Evolutionary conservation across 129 eudicot genomes (phyloP).

Genomic region (Tagetes patula): DNA sequence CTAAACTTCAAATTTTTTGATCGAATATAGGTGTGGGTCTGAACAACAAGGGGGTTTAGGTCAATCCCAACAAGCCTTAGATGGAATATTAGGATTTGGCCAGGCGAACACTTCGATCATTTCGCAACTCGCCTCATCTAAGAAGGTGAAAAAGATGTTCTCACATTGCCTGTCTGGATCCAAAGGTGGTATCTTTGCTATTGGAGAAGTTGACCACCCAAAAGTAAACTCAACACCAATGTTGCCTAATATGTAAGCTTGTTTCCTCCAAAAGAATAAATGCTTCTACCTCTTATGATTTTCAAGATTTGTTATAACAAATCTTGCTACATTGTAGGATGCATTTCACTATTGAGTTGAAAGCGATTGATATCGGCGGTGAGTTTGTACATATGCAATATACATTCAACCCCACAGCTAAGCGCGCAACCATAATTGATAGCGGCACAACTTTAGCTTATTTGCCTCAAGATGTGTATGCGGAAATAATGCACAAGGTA

Average conservation of each 20-base stretch:
- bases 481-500: constrained; percentile 53
- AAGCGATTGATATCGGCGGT: constrained; percentile 71
- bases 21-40: constrained; percentile 74
- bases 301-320: not conserved
- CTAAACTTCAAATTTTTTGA: constrained; percentile 3
- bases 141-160: constrained; percentile 65
- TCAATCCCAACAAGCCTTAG: constrained; percentile 65
- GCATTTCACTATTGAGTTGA: constrained; percentile 70
- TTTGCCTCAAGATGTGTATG: constrained; percentile 66
- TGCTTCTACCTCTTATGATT: not conserved
- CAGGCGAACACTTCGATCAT: constrained; percentile 73
- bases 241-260: constrained; percentile 51
- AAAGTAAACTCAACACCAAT: constrained; percentile 67
- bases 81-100: constrained; percentile 91
- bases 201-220: constrained; percentile 85
- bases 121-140: constrained; percentile 74
- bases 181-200: constrained; percentile 85
- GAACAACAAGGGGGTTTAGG: constrained; percentile 73
- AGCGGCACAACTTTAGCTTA: constrained; percentile 96
- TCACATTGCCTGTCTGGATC: constrained; percentile 81
- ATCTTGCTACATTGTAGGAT: constrained; percentile 51
- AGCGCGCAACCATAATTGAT: constrained; percentile 69
- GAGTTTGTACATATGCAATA: constrained; percentile 48
- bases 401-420: constrained; percentile 41
- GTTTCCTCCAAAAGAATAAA: not conserved